Percentiles rank a stretch among this genome's conserved stretches.
These are phyloP conservation scores for Vittaforma corneae DNA, from an alignment of 371 early-diverging fungal species.

Conservation along the genomic window DNA sequence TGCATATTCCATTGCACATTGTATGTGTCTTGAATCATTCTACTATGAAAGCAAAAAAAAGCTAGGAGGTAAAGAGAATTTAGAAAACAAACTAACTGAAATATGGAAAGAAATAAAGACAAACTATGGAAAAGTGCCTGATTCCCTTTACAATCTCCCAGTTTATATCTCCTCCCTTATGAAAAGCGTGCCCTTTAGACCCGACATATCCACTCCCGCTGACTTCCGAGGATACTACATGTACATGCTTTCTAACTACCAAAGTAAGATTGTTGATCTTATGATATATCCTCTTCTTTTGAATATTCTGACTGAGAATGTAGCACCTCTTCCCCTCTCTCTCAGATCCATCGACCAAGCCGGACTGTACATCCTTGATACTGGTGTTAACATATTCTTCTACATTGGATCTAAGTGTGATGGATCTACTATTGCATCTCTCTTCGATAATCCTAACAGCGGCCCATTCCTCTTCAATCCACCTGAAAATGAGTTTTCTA, in stretches of 20 bases:
- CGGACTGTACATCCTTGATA: constrained; percentile 54
- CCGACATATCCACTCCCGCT: constrained; percentile 37
- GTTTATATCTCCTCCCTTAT: constrained; percentile 28
- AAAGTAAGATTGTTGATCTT: constrained; percentile 45
- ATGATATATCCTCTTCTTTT: constrained; percentile 56
- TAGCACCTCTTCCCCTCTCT: constrained; percentile 43
- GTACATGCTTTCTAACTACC: constrained; percentile 37
- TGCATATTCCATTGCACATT: constrained; percentile 39
- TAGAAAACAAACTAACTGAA: constrained; percentile 25
- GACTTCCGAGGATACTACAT: constrained; percentile 51
- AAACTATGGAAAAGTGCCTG: constrained; percentile 10
- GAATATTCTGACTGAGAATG: constrained; percentile 13
- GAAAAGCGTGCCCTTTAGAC: constrained; percentile 53
- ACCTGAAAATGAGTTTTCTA: constrained; percentile 41
- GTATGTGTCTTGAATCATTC: constrained; percentile 40
- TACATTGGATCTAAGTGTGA: constrained; percentile 49
- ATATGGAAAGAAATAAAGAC: constrained; percentile 27
- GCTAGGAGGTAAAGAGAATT: constrained; percentile 30
- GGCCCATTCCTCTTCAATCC: constrained; percentile 33
- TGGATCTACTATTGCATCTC: constrained; percentile 6
- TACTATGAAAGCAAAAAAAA: constrained; percentile 42
- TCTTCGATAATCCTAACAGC: constrained; percentile 11
- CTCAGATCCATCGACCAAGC: constrained; percentile 27
- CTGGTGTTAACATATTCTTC: constrained; percentile 53
- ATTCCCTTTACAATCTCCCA: constrained; percentile 44